Base-by-base conservation (phyloP, 768 basidiomycete genomes). In the Tephrocybe rancida region DNA sequence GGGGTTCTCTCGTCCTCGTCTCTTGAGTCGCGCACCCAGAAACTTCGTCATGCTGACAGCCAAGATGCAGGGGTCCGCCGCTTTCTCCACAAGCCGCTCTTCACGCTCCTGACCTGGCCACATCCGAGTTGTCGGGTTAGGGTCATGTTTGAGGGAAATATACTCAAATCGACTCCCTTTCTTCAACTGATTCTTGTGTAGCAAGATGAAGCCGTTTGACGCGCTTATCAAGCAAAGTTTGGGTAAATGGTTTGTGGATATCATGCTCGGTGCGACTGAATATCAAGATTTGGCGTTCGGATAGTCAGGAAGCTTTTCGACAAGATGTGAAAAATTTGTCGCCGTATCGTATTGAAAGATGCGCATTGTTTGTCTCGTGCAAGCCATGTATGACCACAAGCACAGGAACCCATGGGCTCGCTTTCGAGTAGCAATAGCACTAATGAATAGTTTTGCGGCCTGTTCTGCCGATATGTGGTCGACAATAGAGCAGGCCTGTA, bases 301-400 rank as follows among this genome's bases (percentile, higher is more conserved):
- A 21, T 47, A 41, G 14, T 18, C n/a, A 7, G 34, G 18, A 7
- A 58, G 53, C 10, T 29, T 24, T 18, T 26, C 14, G 25, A 57
- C 48, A 10, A 57, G 35, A 19, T 30, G 32, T 3, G 59, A 45
- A 27, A 61, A 58, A 22, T 55, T 50, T 3, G 35, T 46, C 14
- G 55, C 58, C 7, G 53, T 57, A 21, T 41, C 22, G 5, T 21
- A n/a, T n/a, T n/a, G n/a, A 24, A 14, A 59, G 55, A 32, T 47
- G 47, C 3, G 14, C 44, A 16, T 25, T 38, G 30, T 56, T 46
- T 1, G 61, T 59, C 27, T 62, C 61, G 35, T 62, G 58, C 13
- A 62, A 38, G 3, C 47, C 61, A 32, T 62, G 58, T 29, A 62
- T 59, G 24, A 62, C 37, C n/a, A 62, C 27, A 8, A 62, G 41